A percentile compares a stretch with the other conserved stretches of the same genome.
Conservation (phyloP, 768 basidiomycete genomes). For the Hypholoma fasciculare region DNA sequence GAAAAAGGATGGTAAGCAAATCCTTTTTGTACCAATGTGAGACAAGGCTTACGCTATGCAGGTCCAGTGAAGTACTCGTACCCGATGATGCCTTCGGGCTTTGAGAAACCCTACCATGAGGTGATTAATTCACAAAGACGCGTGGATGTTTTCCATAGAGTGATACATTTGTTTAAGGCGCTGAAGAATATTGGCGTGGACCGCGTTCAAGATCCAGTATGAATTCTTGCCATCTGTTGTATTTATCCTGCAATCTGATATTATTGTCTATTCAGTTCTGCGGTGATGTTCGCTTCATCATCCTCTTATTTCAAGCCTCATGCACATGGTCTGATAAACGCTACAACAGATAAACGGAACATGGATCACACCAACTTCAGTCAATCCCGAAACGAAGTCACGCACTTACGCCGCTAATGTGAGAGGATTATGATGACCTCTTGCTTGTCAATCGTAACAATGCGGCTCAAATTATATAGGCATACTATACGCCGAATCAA, state of each 20-base stretch:
- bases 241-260: background rate
- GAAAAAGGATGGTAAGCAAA: conserved; percentile 15
- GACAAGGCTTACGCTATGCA: background rate
- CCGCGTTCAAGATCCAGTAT: background rate
- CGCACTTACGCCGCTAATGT: conserved; percentile 59
- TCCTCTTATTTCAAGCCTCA: background rate
- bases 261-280: conserved; percentile 18
- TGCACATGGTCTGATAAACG: background rate
- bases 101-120: background rate
- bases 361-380: conserved; percentile 17
- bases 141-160: background rate
- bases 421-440: conserved; percentile 65
- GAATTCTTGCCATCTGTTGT: background rate
- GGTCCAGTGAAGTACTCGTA: background rate
- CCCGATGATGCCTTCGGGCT: background rate
- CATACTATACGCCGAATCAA: conserved; percentile 36
- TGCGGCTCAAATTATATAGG: conserved; percentile 18
- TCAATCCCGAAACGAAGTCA: conserved; percentile 47
- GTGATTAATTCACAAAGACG: background rate
- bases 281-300: conserved; percentile 25
- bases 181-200: background rate
- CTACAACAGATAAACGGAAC: conserved; percentile 20
- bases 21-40: background rate
- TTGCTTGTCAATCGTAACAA: conserved; percentile 57
- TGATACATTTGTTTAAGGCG: background rate